Evolutionary conservation across 306 rosid species (phyloP).

Genomic region (Medicago arabica): DNA sequence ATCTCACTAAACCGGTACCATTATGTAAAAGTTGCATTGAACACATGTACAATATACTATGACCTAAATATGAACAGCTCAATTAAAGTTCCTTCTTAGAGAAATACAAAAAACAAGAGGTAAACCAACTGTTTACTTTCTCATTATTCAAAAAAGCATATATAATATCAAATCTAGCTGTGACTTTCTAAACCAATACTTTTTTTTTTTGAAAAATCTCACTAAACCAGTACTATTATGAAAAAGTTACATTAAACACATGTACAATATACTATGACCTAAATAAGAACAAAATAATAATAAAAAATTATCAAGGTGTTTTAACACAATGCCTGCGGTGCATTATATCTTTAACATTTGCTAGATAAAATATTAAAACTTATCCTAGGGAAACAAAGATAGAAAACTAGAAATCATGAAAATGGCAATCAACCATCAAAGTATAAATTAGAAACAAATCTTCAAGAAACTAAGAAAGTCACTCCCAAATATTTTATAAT

Average conservation of each 20-base stretch:
- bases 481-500: slow-evolving; percentile 9
- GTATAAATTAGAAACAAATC: background rate
- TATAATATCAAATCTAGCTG: slow-evolving; percentile 2
- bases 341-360: slow-evolving; percentile 5
- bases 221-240: background rate
- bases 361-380: slow-evolving; percentile 15
- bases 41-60: background rate
- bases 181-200: slow-evolving; percentile 19
- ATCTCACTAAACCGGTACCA: slow-evolving; percentile 7
- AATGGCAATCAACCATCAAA: background rate
- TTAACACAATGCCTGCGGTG: background rate
- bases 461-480: slow-evolving; percentile 27
- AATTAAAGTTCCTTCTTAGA: slow-evolving; percentile 13
- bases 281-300: slow-evolving; percentile 2
- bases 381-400: background rate
- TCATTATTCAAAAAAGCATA: slow-evolving; percentile 8
- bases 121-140: slow-evolving; percentile 10
- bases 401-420: slow-evolving; percentile 18
- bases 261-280: background rate
- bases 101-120: slow-evolving; percentile 24
- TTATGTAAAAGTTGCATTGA: background rate
- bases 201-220: background rate
- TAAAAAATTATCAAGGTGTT: background rate
- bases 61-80: slow-evolving; percentile 4
- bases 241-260: slow-evolving; percentile 2